Base-by-base conservation (phyloP, 2,329 filamentous ascomycete species). In the Colletotrichum somersetense region DNA sequence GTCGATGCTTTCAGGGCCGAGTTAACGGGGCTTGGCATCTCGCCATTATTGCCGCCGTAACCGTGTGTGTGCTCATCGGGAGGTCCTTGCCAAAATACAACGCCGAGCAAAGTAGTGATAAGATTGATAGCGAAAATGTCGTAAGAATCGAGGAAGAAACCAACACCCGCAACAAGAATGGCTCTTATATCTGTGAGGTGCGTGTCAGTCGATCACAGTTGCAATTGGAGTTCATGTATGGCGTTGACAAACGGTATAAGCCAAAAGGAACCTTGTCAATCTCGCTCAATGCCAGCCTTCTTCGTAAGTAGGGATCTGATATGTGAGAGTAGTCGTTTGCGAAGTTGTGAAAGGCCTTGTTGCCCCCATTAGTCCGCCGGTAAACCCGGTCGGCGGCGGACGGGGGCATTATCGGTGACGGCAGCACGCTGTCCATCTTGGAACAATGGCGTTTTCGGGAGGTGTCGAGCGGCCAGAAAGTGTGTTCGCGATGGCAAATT, bases 121-220 rank as follows among this genome's bases (percentile, higher is more conserved):
- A 95, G 85, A 79, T 92, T 93, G 80, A 95, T 93, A 77, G 93
- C 92, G 80, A 96, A 96, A 76, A 95, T 93, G 75, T 89, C 90
- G 82, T 96, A 96, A 16, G 92, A 91, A 80, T 95, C 93, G 58
- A 93, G 91, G 79, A 96, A 94, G 85, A 96, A 96, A 63, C 93
- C 93, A 71, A 94, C 91, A 61, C 93, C 93, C 35, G 93, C 93
- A 3, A 96, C 93, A 8, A 93, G 81, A 3, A 94, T 87, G 66
- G 92, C 91, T 58, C 93, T 89, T 35, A 95, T 85, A 81, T 95
- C 82, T 85, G 56, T n/a, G 6, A 1, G 33, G 7, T n/a, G 53
- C 6, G 33, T 62, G 44, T 62, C 20, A 35, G 44, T 56, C 30
- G 23, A 3, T 30, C 30, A 38, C 12, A 42, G 26, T 52, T 16